phyloP scores from a whole-genome alignment of 129 eudicot genomes.

The Helianthus tuberosus region DNA sequence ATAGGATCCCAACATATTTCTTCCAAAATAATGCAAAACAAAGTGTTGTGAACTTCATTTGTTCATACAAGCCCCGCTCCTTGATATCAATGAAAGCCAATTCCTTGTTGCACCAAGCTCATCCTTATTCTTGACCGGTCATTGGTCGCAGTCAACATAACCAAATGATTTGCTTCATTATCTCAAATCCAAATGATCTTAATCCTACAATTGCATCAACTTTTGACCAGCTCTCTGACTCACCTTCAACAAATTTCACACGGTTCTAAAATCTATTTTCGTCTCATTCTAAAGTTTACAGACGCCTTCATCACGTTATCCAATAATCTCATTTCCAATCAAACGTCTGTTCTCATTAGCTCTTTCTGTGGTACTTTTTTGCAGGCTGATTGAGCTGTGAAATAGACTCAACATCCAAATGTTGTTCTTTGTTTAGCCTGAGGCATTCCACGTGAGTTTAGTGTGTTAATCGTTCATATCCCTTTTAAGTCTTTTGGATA shows the following conservation, averaged over 20 bases:
- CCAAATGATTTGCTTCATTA: not conserved
- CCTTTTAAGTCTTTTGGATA: not conserved
- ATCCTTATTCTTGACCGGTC: not conserved
- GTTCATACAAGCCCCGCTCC: too few species aligned
- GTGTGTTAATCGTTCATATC: not conserved
- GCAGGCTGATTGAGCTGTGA: conserved; percentile 9
- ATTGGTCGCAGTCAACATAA: not conserved
- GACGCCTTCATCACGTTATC: not conserved
- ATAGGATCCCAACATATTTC: too few species aligned
- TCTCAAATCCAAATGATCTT: not conserved
- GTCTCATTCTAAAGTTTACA: not conserved
- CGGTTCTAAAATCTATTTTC: not conserved
- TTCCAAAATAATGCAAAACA: too few species aligned
- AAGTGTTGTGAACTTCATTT: too few species aligned
- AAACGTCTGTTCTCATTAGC: conserved; percentile 7
- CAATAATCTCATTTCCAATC: conserved; percentile 3
- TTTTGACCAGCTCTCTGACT: not conserved
- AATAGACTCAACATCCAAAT: conserved; percentile 1
- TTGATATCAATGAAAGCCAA: too few species aligned
- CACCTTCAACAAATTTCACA: not conserved
- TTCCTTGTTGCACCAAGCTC: not conserved
- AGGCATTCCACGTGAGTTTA: not conserved
- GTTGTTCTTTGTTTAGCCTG: not conserved
- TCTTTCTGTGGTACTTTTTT: conserved; percentile 7
- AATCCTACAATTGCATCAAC: not conserved